Conservation (phyloP, 2,329 filamentous ascomycete species). For the Raffaelea arxii region DNA sequence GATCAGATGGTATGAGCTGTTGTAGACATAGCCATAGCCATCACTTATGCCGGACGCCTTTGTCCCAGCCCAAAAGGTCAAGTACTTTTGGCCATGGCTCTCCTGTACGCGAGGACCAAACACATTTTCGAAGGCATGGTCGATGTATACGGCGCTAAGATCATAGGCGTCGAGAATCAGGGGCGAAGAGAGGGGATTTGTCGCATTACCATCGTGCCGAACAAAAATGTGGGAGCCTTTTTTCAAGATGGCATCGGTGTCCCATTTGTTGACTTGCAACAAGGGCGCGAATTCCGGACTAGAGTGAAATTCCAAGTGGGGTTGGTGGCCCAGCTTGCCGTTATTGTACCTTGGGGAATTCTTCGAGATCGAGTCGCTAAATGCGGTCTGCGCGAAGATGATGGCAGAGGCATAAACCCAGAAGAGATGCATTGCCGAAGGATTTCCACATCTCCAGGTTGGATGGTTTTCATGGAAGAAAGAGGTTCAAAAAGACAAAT, state of each 20-base stretch:
- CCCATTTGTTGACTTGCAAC: conserved; percentile 7
- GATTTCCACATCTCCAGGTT: too few relatives aligned
- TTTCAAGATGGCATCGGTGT: conserved; percentile 1
- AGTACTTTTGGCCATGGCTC: conserved; percentile 4
- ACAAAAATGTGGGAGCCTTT: conserved; percentile 9
- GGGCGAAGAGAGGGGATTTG: conserved; percentile 2
- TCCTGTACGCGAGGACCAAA: conserved; percentile 9
- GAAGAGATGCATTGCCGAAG: too few relatives aligned
- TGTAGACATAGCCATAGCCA: conserved; percentile 6
- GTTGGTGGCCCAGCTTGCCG: conserved; percentile 7
- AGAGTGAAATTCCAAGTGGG: conserved; percentile 2
- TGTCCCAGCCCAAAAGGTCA: conserved; percentile 8
- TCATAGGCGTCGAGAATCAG: conserved; percentile 6
- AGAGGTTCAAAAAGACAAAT: too few relatives aligned
- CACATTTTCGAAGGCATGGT: conserved; percentile 4
- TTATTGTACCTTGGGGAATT: conserved; percentile 7
- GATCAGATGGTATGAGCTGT: conserved; percentile 5
- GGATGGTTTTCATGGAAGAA: too few relatives aligned
- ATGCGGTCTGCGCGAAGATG: conserved; percentile 9
- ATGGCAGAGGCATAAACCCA: too few relatives aligned
- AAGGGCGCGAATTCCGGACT: conserved; percentile 4
- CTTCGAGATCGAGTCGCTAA: neutral
- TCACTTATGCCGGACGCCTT: conserved; percentile 4
- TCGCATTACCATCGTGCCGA: conserved; percentile 8
- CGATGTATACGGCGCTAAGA: conserved; percentile 6